These are phyloP conservation scores for Flaveria bidentis DNA, from an alignment of 129 eudicot species.

Conservation along the genomic window DNA sequence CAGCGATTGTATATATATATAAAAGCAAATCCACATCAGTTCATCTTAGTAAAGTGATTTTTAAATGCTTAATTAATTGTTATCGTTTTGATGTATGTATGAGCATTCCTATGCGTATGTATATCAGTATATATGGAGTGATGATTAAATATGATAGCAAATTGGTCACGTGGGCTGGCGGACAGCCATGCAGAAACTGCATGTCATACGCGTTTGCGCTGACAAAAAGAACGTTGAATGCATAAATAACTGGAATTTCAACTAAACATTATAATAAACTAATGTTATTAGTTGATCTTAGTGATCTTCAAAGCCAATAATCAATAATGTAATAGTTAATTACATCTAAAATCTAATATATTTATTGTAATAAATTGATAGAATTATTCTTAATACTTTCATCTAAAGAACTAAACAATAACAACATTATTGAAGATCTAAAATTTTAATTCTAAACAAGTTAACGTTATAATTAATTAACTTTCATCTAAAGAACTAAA, in stretches of 20 bases:
- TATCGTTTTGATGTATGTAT: neutral
- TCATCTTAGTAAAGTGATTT: no score
- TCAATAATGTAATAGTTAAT: no score
- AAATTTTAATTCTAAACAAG: no score
- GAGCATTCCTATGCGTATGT: neutral
- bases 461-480: no score
- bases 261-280: neutral
- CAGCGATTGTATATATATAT: no score
- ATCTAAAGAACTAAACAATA: no score
- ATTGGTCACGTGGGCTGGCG: constrained; percentile 35
- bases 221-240: constrained; percentile 33
- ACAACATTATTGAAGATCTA: no score
- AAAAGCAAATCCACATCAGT: no score
- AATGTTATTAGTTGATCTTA: neutral
- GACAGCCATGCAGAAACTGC: constrained; percentile 49
- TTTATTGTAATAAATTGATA: neutral
- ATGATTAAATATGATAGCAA: constrained; percentile 22
- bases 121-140: neutral
- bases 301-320: constrained; percentile 3
- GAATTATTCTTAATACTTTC: neutral
- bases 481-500: neutral
- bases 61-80: neutral
- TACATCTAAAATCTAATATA: neutral
- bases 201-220: constrained; percentile 40
- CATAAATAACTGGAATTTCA: constrained; percentile 20